Conservation (phyloP, 2,329 filamentous ascomycete species). For the Hirsutella thompsonii region DNA sequence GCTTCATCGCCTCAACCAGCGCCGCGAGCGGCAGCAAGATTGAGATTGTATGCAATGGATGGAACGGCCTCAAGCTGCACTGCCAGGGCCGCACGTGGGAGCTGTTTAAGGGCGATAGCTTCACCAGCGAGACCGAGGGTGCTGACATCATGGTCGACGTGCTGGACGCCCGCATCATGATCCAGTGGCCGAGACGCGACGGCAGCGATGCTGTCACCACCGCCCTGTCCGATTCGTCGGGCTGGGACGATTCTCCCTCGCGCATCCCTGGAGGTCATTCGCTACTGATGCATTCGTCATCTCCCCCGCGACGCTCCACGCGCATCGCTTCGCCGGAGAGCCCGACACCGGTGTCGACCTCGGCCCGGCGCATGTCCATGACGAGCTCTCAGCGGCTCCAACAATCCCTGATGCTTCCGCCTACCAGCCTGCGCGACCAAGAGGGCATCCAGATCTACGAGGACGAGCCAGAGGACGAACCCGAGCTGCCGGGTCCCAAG, state of each 20-base stretch:
- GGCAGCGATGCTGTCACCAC: constrained; percentile 25
- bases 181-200: constrained; percentile 67
- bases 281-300: constrained; percentile 36
- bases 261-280: constrained; percentile 12
- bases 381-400: constrained; percentile 32
- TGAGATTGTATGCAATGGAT: constrained; percentile 83
- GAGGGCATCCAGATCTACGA: constrained; percentile 59
- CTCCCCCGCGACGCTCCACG: constrained; percentile 41
- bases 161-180: constrained; percentile 77
- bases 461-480: constrained; percentile 37
- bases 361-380: constrained; percentile 13
- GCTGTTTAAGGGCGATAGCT: constrained; percentile 75
- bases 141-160: constrained; percentile 93
- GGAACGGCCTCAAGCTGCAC: constrained; percentile 91
- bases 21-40: constrained; percentile 61
- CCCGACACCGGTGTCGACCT: constrained; percentile 30
- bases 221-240: constrained; percentile 52
- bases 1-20: constrained; percentile 59
- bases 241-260: constrained; percentile 52
- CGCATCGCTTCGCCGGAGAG: constrained; percentile 67
- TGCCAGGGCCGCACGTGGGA: constrained; percentile 83
- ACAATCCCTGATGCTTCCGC: constrained; percentile 21
- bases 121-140: constrained; percentile 77
- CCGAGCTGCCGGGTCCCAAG: constrained; percentile 14
- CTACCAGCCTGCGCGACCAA: constrained; percentile 11